Evolutionary conservation across 192 early-diverging fungal genomes (phyloP).

Genomic region (Coemansia sp.): DNA sequence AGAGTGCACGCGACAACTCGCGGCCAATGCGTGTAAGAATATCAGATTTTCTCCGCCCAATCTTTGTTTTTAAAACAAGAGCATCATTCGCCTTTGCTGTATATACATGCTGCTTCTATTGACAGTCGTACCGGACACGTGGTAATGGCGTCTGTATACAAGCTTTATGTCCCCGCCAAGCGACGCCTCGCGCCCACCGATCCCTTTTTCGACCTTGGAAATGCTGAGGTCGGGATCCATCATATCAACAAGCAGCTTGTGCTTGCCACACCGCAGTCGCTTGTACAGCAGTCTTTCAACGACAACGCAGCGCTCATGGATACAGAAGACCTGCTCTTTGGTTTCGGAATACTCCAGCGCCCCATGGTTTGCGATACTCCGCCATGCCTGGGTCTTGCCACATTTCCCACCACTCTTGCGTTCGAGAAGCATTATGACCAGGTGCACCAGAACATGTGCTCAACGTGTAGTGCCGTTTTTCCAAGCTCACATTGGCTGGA

Average conservation of each 20-base stretch:
- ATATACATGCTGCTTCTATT: neutral
- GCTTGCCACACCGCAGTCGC: neutral
- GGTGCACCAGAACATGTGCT: conserved; percentile 39
- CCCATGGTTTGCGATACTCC: conserved; percentile 38
- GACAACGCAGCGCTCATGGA: neutral
- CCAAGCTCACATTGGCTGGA: conserved; percentile 53
- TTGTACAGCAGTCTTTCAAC: neutral
- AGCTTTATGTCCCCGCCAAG: conserved; percentile 46
- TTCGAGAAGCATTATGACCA: conserved; percentile 51
- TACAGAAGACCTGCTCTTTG: conserved; percentile 6
- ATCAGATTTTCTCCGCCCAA: too few relatives aligned
- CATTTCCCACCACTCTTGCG: conserved; percentile 20
- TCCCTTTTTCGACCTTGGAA: conserved; percentile 46
- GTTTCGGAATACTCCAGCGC: conserved; percentile 7
- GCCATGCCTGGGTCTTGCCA: conserved; percentile 36
- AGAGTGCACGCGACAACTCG: neutral
- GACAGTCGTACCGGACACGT: neutral
- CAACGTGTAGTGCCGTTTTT: conserved; percentile 27
- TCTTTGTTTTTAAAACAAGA: too few relatives aligned
- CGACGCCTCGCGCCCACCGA: conserved; percentile 33
- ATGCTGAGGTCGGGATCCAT: conserved; percentile 28
- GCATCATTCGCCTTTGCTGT: too few relatives aligned
- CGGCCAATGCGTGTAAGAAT: neutral
- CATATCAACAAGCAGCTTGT: conserved; percentile 19
- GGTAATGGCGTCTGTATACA: neutral